phyloP scores from a whole-genome alignment of 345 rosid genomes.

The Hevea brasiliensis region DNA sequence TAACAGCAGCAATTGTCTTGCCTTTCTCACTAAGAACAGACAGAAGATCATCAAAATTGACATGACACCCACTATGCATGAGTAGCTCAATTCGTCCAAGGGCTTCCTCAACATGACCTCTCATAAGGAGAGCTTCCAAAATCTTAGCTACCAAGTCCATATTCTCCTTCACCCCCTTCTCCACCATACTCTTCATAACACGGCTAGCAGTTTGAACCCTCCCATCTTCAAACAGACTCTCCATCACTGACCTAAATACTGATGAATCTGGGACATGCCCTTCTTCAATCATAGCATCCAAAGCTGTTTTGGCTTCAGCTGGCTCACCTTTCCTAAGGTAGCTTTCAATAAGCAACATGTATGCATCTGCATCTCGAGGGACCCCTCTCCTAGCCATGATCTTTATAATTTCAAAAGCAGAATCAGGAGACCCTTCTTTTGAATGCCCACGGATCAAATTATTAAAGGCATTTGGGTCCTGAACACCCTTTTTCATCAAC shows the following conservation, averaged over 20 bases:
- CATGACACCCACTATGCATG: conserved; percentile 50
- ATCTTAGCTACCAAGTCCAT: conserved; percentile 77
- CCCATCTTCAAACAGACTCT: conserved; percentile 80
- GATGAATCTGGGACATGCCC: conserved; percentile 72
- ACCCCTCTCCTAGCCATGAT: conserved; percentile 81
- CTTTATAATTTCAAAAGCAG: conserved; percentile 78
- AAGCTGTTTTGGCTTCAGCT: conserved; percentile 77
- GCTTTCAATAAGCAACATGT: conserved; percentile 70
- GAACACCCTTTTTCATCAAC: conserved; percentile 81
- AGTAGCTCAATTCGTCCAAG: conserved; percentile 77
- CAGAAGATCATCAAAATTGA: conserved; percentile 59
- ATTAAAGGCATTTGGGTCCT: conserved; percentile 69
- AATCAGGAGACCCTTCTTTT: conserved; percentile 76
- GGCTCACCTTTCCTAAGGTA: conserved; percentile 92
- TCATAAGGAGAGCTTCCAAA: conserved; percentile 77
- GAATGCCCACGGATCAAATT: conserved; percentile 72
- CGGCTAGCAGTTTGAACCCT: conserved; percentile 91
- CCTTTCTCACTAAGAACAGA: conserved; percentile 69
- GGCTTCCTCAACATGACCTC: conserved; percentile 93
- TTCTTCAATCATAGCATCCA: conserved; percentile 86
- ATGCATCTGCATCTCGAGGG: conserved; percentile 70
- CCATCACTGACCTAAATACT: conserved; percentile 76
- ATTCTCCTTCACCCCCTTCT: conserved; percentile 72
- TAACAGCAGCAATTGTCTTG: conserved; percentile 81
- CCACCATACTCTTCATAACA: conserved; percentile 82